Percentiles rank a stretch among this genome's conserved stretches.
phyloP scores from a whole-genome alignment of 345 rosid species.

The Brassica cretica region DNA sequence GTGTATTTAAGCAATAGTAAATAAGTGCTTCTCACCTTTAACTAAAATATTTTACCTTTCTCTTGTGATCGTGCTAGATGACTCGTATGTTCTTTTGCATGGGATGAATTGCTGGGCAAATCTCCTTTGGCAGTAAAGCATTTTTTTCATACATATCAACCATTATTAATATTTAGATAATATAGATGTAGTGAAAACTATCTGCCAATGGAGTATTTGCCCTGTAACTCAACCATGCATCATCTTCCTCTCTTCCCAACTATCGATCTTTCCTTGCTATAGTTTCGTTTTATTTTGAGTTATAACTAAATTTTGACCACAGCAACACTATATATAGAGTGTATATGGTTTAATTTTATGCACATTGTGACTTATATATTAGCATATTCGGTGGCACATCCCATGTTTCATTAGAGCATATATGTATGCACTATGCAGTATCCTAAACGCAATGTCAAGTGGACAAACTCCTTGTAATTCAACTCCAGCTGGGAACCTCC shows the following conservation, averaged over 20 bases:
- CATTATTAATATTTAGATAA: not conserved
- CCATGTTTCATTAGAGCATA: conserved; percentile 26
- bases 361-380: not conserved
- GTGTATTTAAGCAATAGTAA: not conserved
- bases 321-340: conserved; percentile 28
- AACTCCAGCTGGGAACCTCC: not conserved
- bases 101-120: conserved; percentile 38
- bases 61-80: not conserved
- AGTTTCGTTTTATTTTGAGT: not conserved
- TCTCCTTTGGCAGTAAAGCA: conserved; percentile 39
- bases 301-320: not conserved
- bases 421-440: not conserved
- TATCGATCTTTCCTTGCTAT: not conserved
- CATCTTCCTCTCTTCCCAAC: not conserved
- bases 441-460: conserved; percentile 8
- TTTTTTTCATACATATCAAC: not conserved
- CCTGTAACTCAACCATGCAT: conserved; percentile 36
- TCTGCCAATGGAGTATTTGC: conserved; percentile 39
- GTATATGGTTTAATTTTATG: conserved; percentile 1
- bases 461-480: not conserved
- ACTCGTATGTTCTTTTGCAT: conserved; percentile 9
- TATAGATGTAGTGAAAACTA: conserved; percentile 1
- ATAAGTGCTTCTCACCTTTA: not conserved
- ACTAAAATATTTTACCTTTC: not conserved
- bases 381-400: conserved; percentile 39